A percentile compares a stretch with the other conserved stretches of the same genome.
These are phyloP conservation scores for Fusarium miscanthi DNA, from an alignment of 2,329 filamentous ascomycete genomes.

Conservation along the genomic window DNA sequence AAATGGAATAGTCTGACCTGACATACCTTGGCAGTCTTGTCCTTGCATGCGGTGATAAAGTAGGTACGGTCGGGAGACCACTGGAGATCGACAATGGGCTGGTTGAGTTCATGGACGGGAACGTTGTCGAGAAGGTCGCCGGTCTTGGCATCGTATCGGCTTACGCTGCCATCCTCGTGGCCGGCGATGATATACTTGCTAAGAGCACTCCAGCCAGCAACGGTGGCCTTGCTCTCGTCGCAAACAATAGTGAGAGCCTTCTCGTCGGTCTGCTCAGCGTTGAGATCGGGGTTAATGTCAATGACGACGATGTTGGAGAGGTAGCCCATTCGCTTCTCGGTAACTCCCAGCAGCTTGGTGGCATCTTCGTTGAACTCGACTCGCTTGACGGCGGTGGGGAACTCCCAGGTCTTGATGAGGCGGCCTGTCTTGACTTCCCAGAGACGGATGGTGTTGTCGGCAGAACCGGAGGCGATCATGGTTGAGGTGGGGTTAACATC, in stretches of 20 bases:
- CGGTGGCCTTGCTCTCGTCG: conserved; percentile 95
- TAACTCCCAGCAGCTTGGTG: conserved; percentile 88
- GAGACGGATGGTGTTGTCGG: conserved; percentile 97
- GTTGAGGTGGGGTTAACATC: conserved; percentile 93
- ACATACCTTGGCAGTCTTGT: conserved; percentile 91
- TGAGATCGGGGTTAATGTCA: conserved; percentile 85
- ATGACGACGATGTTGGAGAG: conserved; percentile 93
- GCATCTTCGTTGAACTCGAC: conserved; percentile 98
- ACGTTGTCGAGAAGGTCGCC: conserved; percentile 85
- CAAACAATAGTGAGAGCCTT: conserved; percentile 88
- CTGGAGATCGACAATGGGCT: conserved; percentile 90
- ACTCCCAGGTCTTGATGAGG: conserved; percentile 97
- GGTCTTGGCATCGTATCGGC: conserved; percentile 90
- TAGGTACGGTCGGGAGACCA: conserved; percentile 95
- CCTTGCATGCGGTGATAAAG: conserved; percentile 98
- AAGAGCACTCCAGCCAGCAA: conserved; percentile 95
- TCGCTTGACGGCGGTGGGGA: conserved; percentile 95
- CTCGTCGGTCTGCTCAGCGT: conserved; percentile 87
- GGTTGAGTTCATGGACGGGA: conserved; percentile 86
- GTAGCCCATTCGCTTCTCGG: conserved; percentile 98
- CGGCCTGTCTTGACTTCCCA: conserved; percentile 96
- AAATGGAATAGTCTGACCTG: not conserved
- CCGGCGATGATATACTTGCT: conserved; percentile 97
- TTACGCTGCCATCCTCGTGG: conserved; percentile 95
- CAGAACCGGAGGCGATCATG: conserved; percentile 92